Percentiles rank a stretch among this genome's conserved stretches.
phyloP scores from a whole-genome alignment of 2,329 filamentous ascomycete species.

The Neonectria punicea region DNA sequence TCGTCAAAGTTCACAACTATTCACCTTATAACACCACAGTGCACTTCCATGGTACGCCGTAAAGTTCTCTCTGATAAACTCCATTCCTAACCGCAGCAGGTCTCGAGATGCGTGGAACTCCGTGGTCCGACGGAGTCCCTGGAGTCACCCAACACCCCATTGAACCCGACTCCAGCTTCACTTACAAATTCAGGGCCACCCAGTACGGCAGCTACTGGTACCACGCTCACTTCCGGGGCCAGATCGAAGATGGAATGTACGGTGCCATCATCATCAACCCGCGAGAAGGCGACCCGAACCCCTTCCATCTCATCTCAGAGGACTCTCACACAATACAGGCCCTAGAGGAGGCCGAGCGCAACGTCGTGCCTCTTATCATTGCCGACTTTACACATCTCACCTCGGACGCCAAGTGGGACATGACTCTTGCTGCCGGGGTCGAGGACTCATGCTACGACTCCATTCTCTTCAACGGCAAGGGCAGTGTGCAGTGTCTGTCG shows the following conservation, averaged over 20 bases:
- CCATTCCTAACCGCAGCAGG: slow-evolving; percentile 43
- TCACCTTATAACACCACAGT: slow-evolving; percentile 59
- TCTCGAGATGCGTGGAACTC: slow-evolving; percentile 61
- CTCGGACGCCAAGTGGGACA: slow-evolving; percentile 58
- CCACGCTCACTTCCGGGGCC: slow-evolving; percentile 65
- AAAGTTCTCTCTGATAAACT: rapidly evolving
- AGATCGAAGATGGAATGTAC: slow-evolving; percentile 69
- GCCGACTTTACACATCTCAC: slow-evolving; percentile 67
- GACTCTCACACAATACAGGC: slow-evolving; percentile 50
- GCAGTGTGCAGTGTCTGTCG: slow-evolving; percentile 62
- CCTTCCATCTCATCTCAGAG: slow-evolving; percentile 60
- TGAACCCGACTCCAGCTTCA: slow-evolving; percentile 57
- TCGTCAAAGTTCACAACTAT: slow-evolving; percentile 57
- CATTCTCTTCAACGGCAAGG: slow-evolving; percentile 71
- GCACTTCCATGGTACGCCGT: slow-evolving; percentile 58
- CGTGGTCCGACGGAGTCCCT: slow-evolving; percentile 70
- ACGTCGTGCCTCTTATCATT: slow-evolving; percentile 60
- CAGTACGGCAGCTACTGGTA: slow-evolving; percentile 71
- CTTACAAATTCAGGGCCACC: slow-evolving; percentile 65
- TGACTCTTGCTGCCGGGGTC: slow-evolving; percentile 55
- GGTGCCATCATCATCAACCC: slow-evolving; percentile 65
- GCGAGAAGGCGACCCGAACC: slow-evolving; percentile 45
- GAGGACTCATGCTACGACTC: slow-evolving; percentile 69
- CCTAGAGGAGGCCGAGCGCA: slow-evolving; percentile 60
- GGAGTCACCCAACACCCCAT: slow-evolving; percentile 66